Evolutionary conservation across 192 early-diverging fungal genomes (phyloP).

Genomic region (Coemansia sp.): DNA sequence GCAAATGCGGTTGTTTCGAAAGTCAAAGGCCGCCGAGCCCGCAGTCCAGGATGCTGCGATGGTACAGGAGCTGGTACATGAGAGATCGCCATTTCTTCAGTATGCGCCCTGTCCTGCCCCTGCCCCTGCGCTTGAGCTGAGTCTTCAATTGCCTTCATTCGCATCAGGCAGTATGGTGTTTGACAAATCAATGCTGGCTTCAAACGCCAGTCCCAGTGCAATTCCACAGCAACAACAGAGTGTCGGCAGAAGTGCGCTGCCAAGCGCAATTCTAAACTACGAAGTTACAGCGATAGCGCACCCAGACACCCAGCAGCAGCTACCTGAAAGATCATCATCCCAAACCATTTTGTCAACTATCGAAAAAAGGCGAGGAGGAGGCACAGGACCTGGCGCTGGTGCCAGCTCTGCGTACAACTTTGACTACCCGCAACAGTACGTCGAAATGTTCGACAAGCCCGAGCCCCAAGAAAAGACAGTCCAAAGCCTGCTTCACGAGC

Average conservation of each 20-base stretch:
- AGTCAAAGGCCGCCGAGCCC: conserved; percentile 23
- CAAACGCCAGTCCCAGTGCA: background rate
- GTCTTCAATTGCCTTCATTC: conserved; percentile 31
- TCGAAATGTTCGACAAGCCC: conserved; percentile 1
- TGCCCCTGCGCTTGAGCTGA: conserved; percentile 39
- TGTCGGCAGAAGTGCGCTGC: background rate
- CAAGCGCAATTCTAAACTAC: background rate
- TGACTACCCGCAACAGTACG: conserved; percentile 15
- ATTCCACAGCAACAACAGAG: conserved; percentile 2
- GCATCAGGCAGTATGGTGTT: conserved; percentile 13
- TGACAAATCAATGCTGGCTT: background rate
- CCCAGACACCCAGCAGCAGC: background rate
- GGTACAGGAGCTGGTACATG: background rate
- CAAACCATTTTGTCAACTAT: conserved; percentile 6
- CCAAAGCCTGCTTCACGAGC: conserved; percentile 5
- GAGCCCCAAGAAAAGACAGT: background rate
- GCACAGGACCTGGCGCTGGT: background rate
- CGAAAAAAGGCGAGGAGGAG: conserved; percentile 3
- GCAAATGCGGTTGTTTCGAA: conserved; percentile 50
- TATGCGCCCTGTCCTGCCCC: conserved; percentile 21
- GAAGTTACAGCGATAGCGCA: background rate
- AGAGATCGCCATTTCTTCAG: background rate
- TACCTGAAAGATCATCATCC: background rate
- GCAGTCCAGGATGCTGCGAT: background rate
- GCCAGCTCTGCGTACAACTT: conserved; percentile 15